Evolutionary conservation across 768 basidiomycete species (phyloP), one percentile per base, ranked within the genome.

Genomic region (Phlebiopsis gigantea): DNA sequence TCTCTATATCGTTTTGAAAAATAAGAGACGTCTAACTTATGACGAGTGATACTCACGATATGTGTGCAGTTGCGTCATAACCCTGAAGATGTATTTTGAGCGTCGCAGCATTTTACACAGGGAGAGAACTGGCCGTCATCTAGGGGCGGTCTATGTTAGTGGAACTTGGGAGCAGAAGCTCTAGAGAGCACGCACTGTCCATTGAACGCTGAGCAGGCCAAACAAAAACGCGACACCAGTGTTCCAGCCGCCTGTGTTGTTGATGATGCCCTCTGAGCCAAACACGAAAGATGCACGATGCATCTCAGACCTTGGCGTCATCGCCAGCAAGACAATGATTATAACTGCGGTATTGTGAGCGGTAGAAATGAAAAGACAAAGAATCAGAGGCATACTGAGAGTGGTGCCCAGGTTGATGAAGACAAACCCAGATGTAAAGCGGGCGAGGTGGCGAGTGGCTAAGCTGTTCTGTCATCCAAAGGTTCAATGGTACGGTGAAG

Each of bases 341-440:
- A 94, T 93, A 22, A 93, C 85, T 88, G 56, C 2, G 9, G n/a
- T 22, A 2, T 28, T 17, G 4, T 22, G 12, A 5, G 19, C 22
- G 25, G 4, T 12, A 25, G 19, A 12, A 19, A 45, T 1, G 44
- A 9, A 45, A 26, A 28, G 5, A 17, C 22, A 48, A 29, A 48
- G 44, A 17, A 19, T 14, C 5, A 19, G 46, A 46, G n/a, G 45
- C 79, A 62, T 58, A 87, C 84, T 63, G 53, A 87, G 71, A 3
- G 90, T 88, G 8, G 88, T 78, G 34, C 91, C 91, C 49, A 94
- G 75, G 69, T 96, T 95, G 63, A 95, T 76, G 68, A 94, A 94
- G 3, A 95, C 90, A 65, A 92, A 93, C 26, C 79, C 79, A 19
- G 77, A 78, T 2, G 91, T 93, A 59, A 92, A 72, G 17, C 76